Conservation (phyloP, 2,329 filamentous ascomycete species). For the Trichophyton benhamiae region DNA sequence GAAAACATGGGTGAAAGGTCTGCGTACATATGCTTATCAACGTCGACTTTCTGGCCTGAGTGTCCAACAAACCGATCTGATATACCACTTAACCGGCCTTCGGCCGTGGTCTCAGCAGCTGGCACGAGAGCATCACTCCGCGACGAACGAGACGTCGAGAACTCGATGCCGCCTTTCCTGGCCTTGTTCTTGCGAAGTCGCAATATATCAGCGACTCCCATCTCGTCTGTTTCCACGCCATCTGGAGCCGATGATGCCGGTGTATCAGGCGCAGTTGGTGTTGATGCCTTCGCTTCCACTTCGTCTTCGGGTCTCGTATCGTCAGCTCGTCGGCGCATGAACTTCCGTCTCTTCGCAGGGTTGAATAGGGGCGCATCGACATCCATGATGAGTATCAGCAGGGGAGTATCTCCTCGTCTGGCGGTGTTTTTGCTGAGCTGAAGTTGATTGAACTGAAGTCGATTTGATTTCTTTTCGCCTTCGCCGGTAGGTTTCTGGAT, state of each 20-base stretch:
- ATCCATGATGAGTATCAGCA: slow-evolving; percentile 8
- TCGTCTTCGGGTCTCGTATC: slow-evolving; percentile 4
- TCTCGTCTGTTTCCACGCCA: slow-evolving; percentile 13
- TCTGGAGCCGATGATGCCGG: background rate
- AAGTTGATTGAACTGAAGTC: background rate
- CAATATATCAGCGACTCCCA: slow-evolving; percentile 23
- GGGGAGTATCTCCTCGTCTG: background rate
- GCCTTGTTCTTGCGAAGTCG: slow-evolving; percentile 28
- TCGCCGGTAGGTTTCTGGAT: background rate
- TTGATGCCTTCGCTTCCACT: slow-evolving; percentile 10
- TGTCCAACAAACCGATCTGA: slow-evolving; percentile 45
- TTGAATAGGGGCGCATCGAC: slow-evolving; percentile 31
- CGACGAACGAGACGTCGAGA: slow-evolving; percentile 25
- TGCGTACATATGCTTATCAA: slow-evolving; percentile 53
- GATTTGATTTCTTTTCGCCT: background rate
- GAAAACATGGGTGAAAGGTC: background rate
- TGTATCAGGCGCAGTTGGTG: background rate
- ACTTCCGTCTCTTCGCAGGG: slow-evolving; percentile 40
- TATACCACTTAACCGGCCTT: slow-evolving; percentile 30
- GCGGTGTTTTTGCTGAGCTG: background rate
- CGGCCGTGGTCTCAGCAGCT: slow-evolving; percentile 22
- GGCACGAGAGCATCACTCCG: slow-evolving; percentile 17
- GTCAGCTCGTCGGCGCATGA: slow-evolving; percentile 34
- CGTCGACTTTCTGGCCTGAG: slow-evolving; percentile 46
- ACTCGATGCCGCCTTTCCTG: slow-evolving; percentile 36